phyloP scores from a whole-genome alignment of 2,329 filamentous ascomycete genomes.

The Ophiostoma sp. region DNA sequence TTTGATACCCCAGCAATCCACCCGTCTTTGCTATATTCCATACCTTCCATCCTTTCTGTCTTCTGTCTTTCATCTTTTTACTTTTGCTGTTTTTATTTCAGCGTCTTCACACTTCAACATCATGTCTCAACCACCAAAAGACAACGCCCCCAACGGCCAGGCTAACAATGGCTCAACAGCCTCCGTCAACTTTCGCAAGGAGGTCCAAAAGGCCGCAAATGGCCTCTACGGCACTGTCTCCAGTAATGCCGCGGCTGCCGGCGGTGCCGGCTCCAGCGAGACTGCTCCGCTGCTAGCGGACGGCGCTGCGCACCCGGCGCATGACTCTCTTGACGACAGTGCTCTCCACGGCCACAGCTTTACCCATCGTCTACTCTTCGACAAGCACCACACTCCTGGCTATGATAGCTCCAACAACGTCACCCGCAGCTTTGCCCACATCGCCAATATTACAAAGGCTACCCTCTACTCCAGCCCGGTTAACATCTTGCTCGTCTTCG shows the following conservation, averaged over 20 bases:
- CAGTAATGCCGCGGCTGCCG: slow-evolving; percentile 10
- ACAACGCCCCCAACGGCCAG: slow-evolving; percentile 11
- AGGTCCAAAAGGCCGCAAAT: slow-evolving; percentile 25
- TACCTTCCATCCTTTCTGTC: background rate
- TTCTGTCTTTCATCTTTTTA: background rate
- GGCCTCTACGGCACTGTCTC: slow-evolving; percentile 10
- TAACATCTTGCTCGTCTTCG: slow-evolving; percentile 68
- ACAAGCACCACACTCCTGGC: slow-evolving; percentile 48
- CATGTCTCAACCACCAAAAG: slow-evolving; percentile 19
- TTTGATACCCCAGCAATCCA: slow-evolving; percentile 3
- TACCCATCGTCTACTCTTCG: slow-evolving; percentile 38
- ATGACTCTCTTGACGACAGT: background rate
- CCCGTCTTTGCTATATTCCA: slow-evolving; percentile 1
- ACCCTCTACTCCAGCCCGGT: slow-evolving; percentile 56
- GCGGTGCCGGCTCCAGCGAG: slow-evolving; percentile 29
- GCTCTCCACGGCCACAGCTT: slow-evolving; percentile 27
- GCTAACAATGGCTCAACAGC: slow-evolving; percentile 26
- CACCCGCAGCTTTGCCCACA: slow-evolving; percentile 43
- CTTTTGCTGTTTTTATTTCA: background rate
- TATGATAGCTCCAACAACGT: slow-evolving; percentile 43
- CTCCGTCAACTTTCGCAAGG: slow-evolving; percentile 31
- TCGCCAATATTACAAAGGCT: slow-evolving; percentile 53
- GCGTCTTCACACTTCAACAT: background rate
- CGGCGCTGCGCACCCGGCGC: background rate
- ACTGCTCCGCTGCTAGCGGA: slow-evolving; percentile 38